Conservation (phyloP, 2,329 filamentous ascomycete genomes). For the Fusarium sp. region DNA sequence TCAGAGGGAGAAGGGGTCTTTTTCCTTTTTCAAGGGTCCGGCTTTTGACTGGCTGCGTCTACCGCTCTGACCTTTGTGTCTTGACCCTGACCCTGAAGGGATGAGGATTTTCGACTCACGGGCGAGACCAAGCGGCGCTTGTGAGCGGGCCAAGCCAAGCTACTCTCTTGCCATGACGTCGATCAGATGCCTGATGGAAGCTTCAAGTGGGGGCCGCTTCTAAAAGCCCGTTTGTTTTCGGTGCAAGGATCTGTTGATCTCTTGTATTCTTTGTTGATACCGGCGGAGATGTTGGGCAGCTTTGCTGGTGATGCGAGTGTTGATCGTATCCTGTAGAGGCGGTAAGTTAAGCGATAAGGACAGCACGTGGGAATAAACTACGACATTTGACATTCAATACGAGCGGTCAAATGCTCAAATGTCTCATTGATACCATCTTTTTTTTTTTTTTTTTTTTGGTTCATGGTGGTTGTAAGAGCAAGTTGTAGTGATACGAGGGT, state of each 20-base stretch:
- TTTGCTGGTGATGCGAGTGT: constrained; percentile 14
- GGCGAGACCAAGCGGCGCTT: constrained; percentile 20
- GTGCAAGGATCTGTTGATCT: constrained; percentile 17
- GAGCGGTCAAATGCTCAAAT: not conserved
- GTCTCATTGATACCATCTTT: not conserved
- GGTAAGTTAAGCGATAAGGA: constrained; percentile 7
- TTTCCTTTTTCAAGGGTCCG: constrained; percentile 24
- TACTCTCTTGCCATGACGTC: constrained; percentile 39
- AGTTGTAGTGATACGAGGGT: constrained; percentile 2
- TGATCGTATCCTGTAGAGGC: constrained; percentile 25
- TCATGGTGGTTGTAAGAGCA: not conserved
- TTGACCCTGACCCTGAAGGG: constrained; percentile 15
- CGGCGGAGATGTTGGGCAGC: constrained; percentile 16
- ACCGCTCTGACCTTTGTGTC: constrained; percentile 14
- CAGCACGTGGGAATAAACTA: constrained; percentile 26
- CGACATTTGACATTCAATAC: constrained; percentile 3
- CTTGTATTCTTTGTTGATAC: constrained; percentile 7
- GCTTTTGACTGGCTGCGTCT: constrained; percentile 19
- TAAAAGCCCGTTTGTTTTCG: constrained; percentile 20
- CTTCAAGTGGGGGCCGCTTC: constrained; percentile 31
- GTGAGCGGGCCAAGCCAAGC: constrained; percentile 25
- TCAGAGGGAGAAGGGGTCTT: constrained; percentile 13
- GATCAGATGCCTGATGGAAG: constrained; percentile 35
- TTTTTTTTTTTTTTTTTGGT: not conserved
- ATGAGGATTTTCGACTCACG: constrained; percentile 18